Conservation (phyloP, 1,139 yeast genomes). For the Nakaseomyces bracarensis region DNA sequence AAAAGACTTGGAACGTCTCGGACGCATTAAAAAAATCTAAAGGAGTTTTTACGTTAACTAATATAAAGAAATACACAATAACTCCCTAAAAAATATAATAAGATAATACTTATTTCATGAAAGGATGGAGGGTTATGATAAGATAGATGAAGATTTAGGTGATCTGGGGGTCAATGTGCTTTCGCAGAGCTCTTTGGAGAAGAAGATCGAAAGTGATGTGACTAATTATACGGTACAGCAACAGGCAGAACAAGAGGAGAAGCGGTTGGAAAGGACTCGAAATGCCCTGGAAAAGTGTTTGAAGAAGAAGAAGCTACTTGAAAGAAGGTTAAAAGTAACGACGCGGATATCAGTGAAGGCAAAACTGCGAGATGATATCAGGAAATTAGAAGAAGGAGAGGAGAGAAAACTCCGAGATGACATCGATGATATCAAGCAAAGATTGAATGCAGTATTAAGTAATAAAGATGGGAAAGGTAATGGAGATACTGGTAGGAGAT, state of each 20-base stretch:
- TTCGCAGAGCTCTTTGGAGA: slow-evolving; percentile 70
- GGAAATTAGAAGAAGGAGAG: slow-evolving; percentile 44
- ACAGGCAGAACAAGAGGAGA: slow-evolving; percentile 65
- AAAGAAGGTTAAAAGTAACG: slow-evolving; percentile 44
- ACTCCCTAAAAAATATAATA: too few relatives aligned
- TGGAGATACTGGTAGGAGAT: slow-evolving; percentile 34
- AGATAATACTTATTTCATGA: too few relatives aligned
- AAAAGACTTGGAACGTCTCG: too few relatives aligned
- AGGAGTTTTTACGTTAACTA: too few relatives aligned
- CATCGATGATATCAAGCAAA: slow-evolving; percentile 51
- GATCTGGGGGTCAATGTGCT: slow-evolving; percentile 45
- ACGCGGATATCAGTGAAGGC: slow-evolving; percentile 63
- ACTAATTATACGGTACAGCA: slow-evolving; percentile 50
- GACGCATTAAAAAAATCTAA: too few relatives aligned
- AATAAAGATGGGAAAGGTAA: slow-evolving; percentile 9
- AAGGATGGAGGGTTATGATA: slow-evolving; percentile 2
- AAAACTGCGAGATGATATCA: slow-evolving; percentile 47
- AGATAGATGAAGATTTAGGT: slow-evolving; percentile 5
- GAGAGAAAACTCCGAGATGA: slow-evolving; percentile 49
- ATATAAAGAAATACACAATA: too few relatives aligned
- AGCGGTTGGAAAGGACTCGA: slow-evolving; percentile 59
- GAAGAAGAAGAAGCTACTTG: slow-evolving; percentile 40
- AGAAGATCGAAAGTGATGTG: slow-evolving; percentile 62
- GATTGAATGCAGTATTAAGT: slow-evolving; percentile 36
- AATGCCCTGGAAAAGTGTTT: slow-evolving; percentile 40